phyloP scores from a whole-genome alignment of 352 stramenopile species.

The Phytopythium kandeliae region DNA sequence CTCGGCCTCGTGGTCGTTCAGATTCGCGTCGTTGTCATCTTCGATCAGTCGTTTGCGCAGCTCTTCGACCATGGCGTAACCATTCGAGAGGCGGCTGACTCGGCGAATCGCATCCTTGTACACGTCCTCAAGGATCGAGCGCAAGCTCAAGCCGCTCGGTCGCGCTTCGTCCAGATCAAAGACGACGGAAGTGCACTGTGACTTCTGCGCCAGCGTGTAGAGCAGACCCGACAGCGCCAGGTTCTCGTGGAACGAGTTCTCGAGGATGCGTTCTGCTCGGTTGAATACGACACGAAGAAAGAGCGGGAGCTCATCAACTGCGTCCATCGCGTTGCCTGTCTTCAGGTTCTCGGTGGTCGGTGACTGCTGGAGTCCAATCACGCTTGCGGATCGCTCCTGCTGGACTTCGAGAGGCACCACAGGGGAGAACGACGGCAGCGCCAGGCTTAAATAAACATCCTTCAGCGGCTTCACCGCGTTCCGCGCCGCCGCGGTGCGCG shows the following conservation, averaged over 20 bases:
- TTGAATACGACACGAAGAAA: conserved; percentile 76
- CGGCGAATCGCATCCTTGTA: conserved; percentile 59
- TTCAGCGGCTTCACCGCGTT: conserved; percentile 65
- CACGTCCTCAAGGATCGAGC: conserved; percentile 78
- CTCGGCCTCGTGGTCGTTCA: conserved; percentile 64
- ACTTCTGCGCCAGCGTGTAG: conserved; percentile 63
- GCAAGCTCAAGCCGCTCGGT: conserved; percentile 41
- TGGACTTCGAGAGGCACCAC: conserved; percentile 20
- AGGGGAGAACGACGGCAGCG: conserved; percentile 62
- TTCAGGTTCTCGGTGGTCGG: conserved; percentile 11
- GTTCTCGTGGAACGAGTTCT: conserved; percentile 83
- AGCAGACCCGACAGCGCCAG: conserved; percentile 74
- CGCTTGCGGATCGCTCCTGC: conserved; percentile 2
- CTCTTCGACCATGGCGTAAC: conserved; percentile 31
- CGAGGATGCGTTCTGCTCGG: conserved; percentile 64
- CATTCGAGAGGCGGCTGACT: conserved; percentile 54
- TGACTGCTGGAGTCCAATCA: not conserved
- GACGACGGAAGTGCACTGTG: conserved; percentile 33
- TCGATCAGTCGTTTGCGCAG: conserved; percentile 60
- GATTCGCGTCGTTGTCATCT: conserved; percentile 51
- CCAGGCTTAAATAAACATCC: conserved; percentile 62
- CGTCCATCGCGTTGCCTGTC: not conserved
- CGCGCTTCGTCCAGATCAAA: conserved; percentile 49
- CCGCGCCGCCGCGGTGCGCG: conserved; percentile 45
- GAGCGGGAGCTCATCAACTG: conserved; percentile 20